These are phyloP conservation scores for Psidium friedrichsthalianum DNA, from an alignment of 345 rosid genomes.

Conservation along the genomic window DNA sequence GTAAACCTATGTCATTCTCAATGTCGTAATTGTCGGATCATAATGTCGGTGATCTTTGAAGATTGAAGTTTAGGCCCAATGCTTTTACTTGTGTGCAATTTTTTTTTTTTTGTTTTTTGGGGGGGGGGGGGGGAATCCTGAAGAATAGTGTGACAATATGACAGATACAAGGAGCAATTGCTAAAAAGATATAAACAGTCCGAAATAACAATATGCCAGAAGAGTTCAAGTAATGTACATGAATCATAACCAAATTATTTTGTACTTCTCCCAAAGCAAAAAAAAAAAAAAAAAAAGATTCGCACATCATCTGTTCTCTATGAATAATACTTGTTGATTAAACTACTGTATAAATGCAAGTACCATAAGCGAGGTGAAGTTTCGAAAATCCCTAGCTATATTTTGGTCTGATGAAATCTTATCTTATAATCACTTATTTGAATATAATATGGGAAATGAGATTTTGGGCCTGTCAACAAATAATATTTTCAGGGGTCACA, in stretches of 20 bases:
- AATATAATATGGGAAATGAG: background rate
- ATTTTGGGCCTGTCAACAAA: background rate
- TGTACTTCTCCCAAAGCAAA: background rate
- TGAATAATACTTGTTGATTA: no score
- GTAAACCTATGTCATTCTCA: background rate
- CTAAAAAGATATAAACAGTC: background rate
- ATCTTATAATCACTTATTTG: background rate
- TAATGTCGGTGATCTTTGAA: background rate
- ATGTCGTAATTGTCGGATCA: background rate
- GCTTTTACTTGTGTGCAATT: background rate
- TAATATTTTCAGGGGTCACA: background rate
- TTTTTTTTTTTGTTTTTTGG: no score
- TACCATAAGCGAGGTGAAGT: background rate
- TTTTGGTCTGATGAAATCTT: background rate
- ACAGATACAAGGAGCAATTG: no score
- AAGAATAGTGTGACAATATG: background rate
- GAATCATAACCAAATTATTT: background rate
- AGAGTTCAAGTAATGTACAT: background rate
- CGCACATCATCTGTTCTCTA: no score
- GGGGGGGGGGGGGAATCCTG: no score
- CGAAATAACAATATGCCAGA: fast-evolving
- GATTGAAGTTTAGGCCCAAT: background rate
- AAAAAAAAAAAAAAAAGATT: no score
- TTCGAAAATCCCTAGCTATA: background rate
- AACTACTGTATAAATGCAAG: background rate